Evolutionary conservation across 306 rosid genomes (phyloP), one percentile per base, ranked within the genome.

Genomic region (Bauhinia variegata): DNA sequence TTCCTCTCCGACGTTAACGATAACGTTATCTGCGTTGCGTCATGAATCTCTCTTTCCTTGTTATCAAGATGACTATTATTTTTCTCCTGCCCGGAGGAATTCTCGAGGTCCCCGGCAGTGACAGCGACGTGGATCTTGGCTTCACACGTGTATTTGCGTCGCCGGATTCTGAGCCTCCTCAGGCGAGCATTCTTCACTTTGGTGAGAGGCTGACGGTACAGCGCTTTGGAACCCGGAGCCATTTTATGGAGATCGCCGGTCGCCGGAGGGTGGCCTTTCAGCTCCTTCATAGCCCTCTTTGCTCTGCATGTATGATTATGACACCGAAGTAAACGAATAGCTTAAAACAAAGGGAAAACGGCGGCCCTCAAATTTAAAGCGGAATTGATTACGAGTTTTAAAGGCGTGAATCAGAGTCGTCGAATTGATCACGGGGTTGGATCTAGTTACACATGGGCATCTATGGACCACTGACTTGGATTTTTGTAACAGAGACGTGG

Each of bases 401-500:
- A 70, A 62, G 66, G 42, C 10, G 59, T n/a, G 15, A 47, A 75
- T 74, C 47, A 4, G 18, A 23, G 9, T 80, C 95, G 87, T 86
- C 50, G 83, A 72, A 65, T 5, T 0, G 0, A 1, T 0, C 0
- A 3, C 3, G 12, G 11, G 30, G 59, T 23, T 15, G 32, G 85
- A 84, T 79, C 48, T 4, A 48, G 33, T 7, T 76, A 85, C 96
- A 85, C 70, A 58, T 82, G 77, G 79, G 76, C 2, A 8, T 2
- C 0, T 2, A 39, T 1, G 79, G 83, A 76, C 82, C 80, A 69
- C 58, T 5, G 75, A 42, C 52, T 76, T 78, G 74, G 78, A 70
- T 68, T 71, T 71, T 72, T 2, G 30, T 13, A 58, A 44, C 4
- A 8, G 50, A 63, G 80, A 87, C 88, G 96, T 92, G 96, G 91